phyloP scores from a whole-genome alignment of 78 protist species.

The Dictyostelium firmibasis region DNA sequence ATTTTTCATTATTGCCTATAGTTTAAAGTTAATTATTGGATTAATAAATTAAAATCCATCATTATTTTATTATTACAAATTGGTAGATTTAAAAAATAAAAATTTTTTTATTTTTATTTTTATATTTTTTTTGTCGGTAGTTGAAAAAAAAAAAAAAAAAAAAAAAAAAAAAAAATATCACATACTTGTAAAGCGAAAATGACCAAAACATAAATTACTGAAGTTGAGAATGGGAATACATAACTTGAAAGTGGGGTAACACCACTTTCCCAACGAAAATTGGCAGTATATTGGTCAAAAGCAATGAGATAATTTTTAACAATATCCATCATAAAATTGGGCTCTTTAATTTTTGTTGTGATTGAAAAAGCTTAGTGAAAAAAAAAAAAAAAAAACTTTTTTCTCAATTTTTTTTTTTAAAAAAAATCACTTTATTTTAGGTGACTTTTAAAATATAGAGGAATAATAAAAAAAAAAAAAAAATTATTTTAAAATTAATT shows the following conservation, averaged over 20 bases:
- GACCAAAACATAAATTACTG: conserved; percentile 27
- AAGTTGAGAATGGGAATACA: conserved; percentile 19
- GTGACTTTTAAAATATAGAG: not conserved
- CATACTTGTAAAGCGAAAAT: conserved; percentile 33
- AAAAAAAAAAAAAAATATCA: too few relatives aligned
- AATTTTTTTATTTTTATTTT: not conserved
- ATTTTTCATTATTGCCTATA: conserved; percentile 55
- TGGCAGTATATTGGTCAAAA: not conserved
- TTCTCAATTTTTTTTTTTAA: not conserved
- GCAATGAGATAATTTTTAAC: not conserved
- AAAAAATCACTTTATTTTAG: not conserved
- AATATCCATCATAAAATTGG: not conserved
- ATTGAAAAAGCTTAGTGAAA: not conserved
- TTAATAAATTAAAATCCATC: not conserved
- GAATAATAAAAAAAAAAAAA: too few relatives aligned
- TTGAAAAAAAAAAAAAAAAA: too few relatives aligned
- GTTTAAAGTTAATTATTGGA: not conserved
- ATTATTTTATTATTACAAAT: too few relatives aligned
- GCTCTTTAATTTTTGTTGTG: not conserved
- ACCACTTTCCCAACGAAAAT: conserved; percentile 18
- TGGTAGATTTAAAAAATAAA: too few relatives aligned
- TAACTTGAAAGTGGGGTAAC: conserved; percentile 20
- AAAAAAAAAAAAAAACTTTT: conserved; percentile 10
- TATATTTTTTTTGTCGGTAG: not conserved
- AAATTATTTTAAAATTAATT: too few relatives aligned